A percentile compares a stretch with the other conserved stretches of the same genome.
These are phyloP conservation scores for Cladosporium velox DNA, from an alignment of 2,329 filamentous ascomycete genomes.

Conservation along the genomic window DNA sequence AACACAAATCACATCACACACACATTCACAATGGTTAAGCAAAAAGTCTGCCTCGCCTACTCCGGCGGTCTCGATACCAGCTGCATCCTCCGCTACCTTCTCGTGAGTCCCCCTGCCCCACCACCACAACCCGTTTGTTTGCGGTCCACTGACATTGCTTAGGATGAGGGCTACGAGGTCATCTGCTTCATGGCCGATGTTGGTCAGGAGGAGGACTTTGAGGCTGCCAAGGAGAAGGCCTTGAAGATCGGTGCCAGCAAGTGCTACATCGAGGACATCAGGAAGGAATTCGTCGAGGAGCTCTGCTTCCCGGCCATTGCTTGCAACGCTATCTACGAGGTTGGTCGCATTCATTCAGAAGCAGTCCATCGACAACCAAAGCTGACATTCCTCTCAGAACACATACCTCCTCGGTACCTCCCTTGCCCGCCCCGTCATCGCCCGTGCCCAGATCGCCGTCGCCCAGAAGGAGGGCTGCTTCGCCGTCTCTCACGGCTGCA, in stretches of 20 bases:
- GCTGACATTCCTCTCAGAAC: constrained; percentile 43
- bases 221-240: constrained; percentile 72
- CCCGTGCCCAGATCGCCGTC: constrained; percentile 65
- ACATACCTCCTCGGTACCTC: constrained; percentile 59
- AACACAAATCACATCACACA: constrained; percentile 13
- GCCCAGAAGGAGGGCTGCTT: constrained; percentile 63
- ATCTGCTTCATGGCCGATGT: constrained; percentile 72
- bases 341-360: neutral
- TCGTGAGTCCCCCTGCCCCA: constrained; percentile 30
- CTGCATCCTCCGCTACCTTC: constrained; percentile 53
- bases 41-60: constrained; percentile 54
- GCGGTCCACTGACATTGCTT: constrained; percentile 25
- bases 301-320: constrained; percentile 78
- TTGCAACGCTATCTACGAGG: constrained; percentile 61
- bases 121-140: neutral
- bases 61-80: constrained; percentile 62
- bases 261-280: constrained; percentile 65
- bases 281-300: constrained; percentile 72
- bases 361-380: neutral
- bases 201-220: constrained; percentile 65
- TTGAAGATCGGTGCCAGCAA: constrained; percentile 67
- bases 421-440: constrained; percentile 70
- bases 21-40: constrained; percentile 39
- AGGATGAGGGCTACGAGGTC: constrained; percentile 61
- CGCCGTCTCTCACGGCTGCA: constrained; percentile 55